Evolutionary conservation across 139 green algal species (phyloP), one percentile per base, ranked within the genome.

Genomic region (Astrephomene gubernaculifera): DNA sequence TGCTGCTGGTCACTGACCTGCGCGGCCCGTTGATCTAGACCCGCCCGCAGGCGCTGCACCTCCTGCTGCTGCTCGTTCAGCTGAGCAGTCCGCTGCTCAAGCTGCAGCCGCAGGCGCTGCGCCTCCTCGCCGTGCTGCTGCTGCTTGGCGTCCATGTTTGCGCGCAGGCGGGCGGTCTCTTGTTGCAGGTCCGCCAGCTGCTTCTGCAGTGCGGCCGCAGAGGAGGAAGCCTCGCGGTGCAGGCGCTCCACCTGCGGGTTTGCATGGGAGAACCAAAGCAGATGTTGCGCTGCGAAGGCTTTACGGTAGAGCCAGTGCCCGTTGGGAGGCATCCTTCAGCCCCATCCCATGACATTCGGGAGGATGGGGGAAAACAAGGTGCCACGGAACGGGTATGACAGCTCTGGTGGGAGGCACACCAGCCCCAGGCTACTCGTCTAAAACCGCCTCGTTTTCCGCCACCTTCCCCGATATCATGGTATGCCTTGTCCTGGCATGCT

Each of bases 41-140:
- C 33, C 39, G 52, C 53, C 24, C 68, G 31, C 69, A 81, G 38
- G 27, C 57, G 36, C 22, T 54, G 24, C 14, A 39, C 57, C 35
- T 82, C 54, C 43, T 68, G 41, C 60, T 76, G 57, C 61, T 65
- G 19, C 39, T 31, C 75, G 33, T 31, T n/a, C 67, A 88, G 29
- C 57, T 88, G 33, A n/a, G n/a, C n/a, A n/a, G n/a, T n/a, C n/a
- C n/a, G n/a, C n/a, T n/a, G n/a, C n/a, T n/a, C n/a, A n/a, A n/a
- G n/a, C n/a, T 86, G 68, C 29, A 79, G 81, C 8, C n/a, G 52
- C 21, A 3, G 69, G 4, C 25, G 68, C 68, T 4, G 81, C 14
- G 41, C 29, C 38, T n/a, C n/a, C n/a, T n/a, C n/a, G n/a, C n/a
- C n/a, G n/a, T n/a, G n/a, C n/a, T n/a, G n/a, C n/a, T n/a, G n/a